phyloP scores from a whole-genome alignment of 164 flowering plant species.

The Saururus chinensis region DNA sequence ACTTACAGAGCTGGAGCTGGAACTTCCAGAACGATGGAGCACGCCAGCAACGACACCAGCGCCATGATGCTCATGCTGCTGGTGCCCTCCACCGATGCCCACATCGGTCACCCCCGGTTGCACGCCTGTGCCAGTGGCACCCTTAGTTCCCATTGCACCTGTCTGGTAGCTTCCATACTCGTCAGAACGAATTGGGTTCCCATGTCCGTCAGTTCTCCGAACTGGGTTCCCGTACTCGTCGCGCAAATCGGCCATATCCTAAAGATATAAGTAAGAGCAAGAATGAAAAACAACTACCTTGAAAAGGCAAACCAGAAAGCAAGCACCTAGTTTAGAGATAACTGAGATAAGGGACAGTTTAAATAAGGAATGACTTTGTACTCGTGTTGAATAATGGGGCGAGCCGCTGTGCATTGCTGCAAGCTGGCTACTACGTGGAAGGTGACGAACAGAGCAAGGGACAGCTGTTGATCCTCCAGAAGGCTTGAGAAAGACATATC shows the following conservation, averaged over 20 bases:
- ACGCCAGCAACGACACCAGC: background rate
- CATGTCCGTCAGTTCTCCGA: slow-evolving; percentile 7
- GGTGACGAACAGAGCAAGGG: background rate
- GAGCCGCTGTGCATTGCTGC: background rate
- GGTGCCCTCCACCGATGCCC: slow-evolving; percentile 4
- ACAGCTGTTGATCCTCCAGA: background rate
- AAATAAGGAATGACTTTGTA: background rate
- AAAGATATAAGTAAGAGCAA: background rate
- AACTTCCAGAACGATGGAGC: slow-evolving; percentile 51
- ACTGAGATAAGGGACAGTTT: too few relatives aligned
- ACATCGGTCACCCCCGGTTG: slow-evolving; percentile 1
- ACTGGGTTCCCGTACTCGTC: slow-evolving; percentile 33
- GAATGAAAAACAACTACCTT: background rate
- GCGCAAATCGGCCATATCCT: slow-evolving; percentile 5
- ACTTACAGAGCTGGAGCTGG: slow-evolving; percentile 56
- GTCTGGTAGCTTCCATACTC: background rate
- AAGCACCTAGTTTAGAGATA: too few relatives aligned
- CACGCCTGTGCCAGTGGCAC: slow-evolving; percentile 2
- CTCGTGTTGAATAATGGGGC: background rate
- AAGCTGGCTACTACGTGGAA: background rate
- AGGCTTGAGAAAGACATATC: background rate
- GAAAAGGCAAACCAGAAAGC: too few relatives aligned
- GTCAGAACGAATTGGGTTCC: background rate
- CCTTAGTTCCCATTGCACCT: background rate
- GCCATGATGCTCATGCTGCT: slow-evolving; percentile 1